Base-by-base conservation (phyloP, 192 early-diverging fungal species). In the Jimgerdemannia flammicorona region DNA sequence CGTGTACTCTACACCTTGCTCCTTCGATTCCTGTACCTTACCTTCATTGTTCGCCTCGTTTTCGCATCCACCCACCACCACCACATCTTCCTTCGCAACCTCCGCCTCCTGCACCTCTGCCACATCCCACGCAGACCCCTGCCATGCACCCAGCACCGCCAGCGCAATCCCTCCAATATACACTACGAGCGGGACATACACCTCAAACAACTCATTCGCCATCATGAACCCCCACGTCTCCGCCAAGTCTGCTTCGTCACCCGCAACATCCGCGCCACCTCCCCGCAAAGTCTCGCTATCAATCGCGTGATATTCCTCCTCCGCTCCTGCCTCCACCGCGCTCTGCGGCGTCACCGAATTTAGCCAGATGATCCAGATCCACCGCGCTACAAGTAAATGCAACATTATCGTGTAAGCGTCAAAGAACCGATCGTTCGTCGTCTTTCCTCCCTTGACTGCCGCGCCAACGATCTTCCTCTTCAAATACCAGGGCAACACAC, bases 181-280 rank as follows among this genome's bases (percentile, higher is more conserved):
- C 14, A 80, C 68, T 7, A 73, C 29, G 8, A 74, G 74, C 6
- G 79, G 79, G 18, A 80, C 4, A 39, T 80, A 80, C 7, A 78
- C 71, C 69, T 78, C 67, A 40, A 78, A n/a, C 8, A 40, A 40
- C 40, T 64, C 70, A 43, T 67, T 59, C 14, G 49, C 49, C 49
- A 59, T 14, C 6, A 6, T 0, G 14, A 59, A 59, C 14, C 49
- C 49, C 49, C 49, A 2, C 14, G 49, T 59, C 49, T 0, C 2
- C 49, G 14, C 14, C 49, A 59, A 6, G 14, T 59, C 49, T 6
- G 49, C 49, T 14, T 59, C 2, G 6, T 2, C 29, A 29, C 29
- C 29, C 29, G 29, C 29, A 29, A 29, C 29, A 29, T 59, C 49
- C 14, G 49, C 49, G 8, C 49, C 49, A 10, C 49, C 6, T 59